These are phyloP conservation scores for Amniculicola lignicola DNA, from an alignment of 495 filamentous ascomycete genomes.

Conservation along the genomic window DNA sequence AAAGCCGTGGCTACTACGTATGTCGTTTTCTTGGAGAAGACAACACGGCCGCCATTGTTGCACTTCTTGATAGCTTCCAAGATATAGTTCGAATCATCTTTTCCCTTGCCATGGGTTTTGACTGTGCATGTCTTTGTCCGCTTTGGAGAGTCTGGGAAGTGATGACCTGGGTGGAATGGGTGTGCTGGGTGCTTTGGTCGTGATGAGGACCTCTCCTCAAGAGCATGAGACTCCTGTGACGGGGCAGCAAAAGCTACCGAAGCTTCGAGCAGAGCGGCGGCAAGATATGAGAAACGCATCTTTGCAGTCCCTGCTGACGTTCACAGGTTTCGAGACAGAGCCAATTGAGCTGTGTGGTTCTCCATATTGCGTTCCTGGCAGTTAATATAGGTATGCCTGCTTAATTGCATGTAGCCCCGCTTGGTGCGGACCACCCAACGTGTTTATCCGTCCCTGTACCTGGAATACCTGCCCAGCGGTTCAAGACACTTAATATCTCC, in stretches of 20 bases:
- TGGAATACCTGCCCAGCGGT: too few species aligned
- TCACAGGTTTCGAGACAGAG: too few species aligned
- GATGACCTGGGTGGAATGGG: conserved; percentile 12
- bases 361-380: too few species aligned
- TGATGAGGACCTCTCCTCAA: not conserved
- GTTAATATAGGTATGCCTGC: too few species aligned
- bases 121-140: conserved; percentile 33
- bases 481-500: not conserved
- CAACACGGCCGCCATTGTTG: conserved; percentile 64
- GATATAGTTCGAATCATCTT: conserved; percentile 59
- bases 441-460: conserved; percentile 9
- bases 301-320: not conserved
- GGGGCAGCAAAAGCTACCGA: conserved; percentile 18
- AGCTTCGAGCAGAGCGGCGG: conserved; percentile 20
- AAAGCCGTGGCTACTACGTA: conserved; percentile 65
- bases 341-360: too few species aligned
- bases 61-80: conserved; percentile 58
- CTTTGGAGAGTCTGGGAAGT: conserved; percentile 29
- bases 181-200: conserved; percentile 16
- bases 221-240: not conserved
- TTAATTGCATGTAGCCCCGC: too few species aligned
- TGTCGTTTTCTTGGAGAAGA: conserved; percentile 53
- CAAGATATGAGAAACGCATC: conserved; percentile 13
- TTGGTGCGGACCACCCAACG: not conserved
- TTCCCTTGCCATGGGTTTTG: conserved; percentile 43